Evolutionary conservation across 176 grass and related monocot species (phyloP), one percentile per base, ranked within the genome.

Genomic region (Ananas comosus): DNA sequence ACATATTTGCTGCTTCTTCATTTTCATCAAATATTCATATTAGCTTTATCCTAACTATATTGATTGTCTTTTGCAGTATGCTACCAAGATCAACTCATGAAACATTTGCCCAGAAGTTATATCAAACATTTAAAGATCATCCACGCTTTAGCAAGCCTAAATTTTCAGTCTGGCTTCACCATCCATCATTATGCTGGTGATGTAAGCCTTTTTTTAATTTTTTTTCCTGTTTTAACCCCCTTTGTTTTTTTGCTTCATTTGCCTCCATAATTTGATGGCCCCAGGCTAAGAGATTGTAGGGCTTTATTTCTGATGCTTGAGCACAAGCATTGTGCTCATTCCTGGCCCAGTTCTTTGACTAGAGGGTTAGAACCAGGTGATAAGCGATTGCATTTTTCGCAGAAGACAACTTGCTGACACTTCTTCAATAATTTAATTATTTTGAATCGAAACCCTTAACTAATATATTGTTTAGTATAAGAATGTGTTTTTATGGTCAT

Each of bases 101-200:
- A 85, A 85, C 74, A 70, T 97, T 97, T 76, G 86, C 92, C 42
- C 87, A 96, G 80, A 96, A 96, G 74, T 70, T 96, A 21, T 96
- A 96, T 76, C 92, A 97, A 85, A 74, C 85, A 75, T 97, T 90
- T 75, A 90, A 91, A 74, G 81, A 72, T 65, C 80, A 97, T 59
- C 65, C 64, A 12, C 86, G 88, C 74, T 92, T 97, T 70, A 89
- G 86, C 61, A 97, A 88, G 83, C 93, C 93, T 13, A 97, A 97
- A 66, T 85, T 97, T 70, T 92, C 93, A 84, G 17, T 97, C 89
- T 12, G 93, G 92, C 78, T 97, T 97, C 58, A 97, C 82, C 70
- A 85, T 97, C 79, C 87, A 85, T 76, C 92, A 96, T 72, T 96
- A 96, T 50, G 92, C 92, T 28, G 92, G 92, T 74, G 75, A 96